phyloP scores from a whole-genome alignment of 2,329 filamentous ascomycete genomes.

The Sordariomycetes sp. region DNA sequence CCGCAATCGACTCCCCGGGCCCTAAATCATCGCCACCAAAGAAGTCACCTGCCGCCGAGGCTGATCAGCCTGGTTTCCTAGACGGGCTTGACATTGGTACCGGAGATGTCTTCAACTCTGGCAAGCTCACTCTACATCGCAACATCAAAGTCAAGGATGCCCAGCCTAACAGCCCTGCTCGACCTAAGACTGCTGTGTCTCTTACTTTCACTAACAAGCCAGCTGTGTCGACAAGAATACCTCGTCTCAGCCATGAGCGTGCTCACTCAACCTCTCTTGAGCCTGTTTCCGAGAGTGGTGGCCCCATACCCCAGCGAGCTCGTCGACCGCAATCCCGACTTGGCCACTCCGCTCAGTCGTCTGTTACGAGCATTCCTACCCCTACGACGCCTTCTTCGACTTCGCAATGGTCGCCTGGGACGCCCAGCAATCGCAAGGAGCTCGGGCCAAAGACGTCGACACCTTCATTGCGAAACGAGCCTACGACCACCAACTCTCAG shows the following conservation, averaged over 20 bases:
- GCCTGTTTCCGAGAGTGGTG: conserved; percentile 84
- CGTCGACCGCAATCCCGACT: conserved; percentile 59
- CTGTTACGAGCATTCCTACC: conserved; percentile 53
- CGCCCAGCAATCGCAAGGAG: conserved; percentile 53
- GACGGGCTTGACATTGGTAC: conserved; percentile 80
- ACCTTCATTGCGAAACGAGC: conserved; percentile 45
- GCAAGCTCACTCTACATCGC: conserved; percentile 76
- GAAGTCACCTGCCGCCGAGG: conserved; percentile 23
- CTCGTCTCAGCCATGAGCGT: conserved; percentile 66
- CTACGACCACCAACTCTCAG: conserved; percentile 58
- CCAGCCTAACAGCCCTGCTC: conserved; percentile 58
- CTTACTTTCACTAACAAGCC: conserved; percentile 85
- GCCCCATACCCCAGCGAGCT: conserved; percentile 50
- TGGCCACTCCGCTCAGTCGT: conserved; percentile 61
- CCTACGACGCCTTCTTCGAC: conserved; percentile 49
- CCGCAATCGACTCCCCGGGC: conserved; percentile 12
- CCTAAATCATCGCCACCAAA: conserved; percentile 11
- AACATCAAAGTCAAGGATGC: conserved; percentile 82
- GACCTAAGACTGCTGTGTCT: conserved; percentile 68
- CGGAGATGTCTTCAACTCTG: conserved; percentile 70
- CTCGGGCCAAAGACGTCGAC: conserved; percentile 45
- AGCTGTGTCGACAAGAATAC: conserved; percentile 57
- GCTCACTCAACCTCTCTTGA: conserved; percentile 68
- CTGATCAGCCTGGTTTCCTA: conserved; percentile 68
- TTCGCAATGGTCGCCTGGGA: conserved; percentile 43